Evolutionary conservation across 306 rosid genomes (phyloP), one percentile per base, ranked within the genome.

Genomic region (Casuarina equisetifolia): DNA sequence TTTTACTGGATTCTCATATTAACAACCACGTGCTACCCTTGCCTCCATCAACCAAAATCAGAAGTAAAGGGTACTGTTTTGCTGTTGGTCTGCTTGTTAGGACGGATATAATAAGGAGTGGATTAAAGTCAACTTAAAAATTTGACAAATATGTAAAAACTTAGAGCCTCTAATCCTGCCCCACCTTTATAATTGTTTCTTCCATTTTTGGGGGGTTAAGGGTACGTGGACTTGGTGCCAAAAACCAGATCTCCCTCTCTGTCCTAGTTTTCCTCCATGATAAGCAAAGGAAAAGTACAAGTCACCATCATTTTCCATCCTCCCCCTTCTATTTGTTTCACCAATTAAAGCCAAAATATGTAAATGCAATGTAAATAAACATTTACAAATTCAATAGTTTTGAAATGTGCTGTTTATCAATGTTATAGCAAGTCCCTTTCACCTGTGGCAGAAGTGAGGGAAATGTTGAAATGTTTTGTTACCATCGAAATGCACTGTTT

Each of bases 401-500:
- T 25, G 32, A 25, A 25, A 25, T 25, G 32, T 25, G 32, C 32
- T 25, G 32, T 25, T 25, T 25, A 25, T 25, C 32, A 25, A 25
- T 25, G 32, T 25, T 11, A 53, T n/a, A 53, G 19, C 25, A 53
- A 55, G 35, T 9, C 35, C 9, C 9, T 2, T 2, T 8, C 39
- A 57, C 36, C 36, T 20, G 11, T 57, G 63, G 39, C 63, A 19
- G 15, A 57, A 20, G 63, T 57, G 45, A 69, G 54, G 52, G 6
- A 16, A 35, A 50, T 64, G 63, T 66, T 74, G 25, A 74, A 75
- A 70, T 48, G 62, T 42, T 67, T 36, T 63, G 20, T 55, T 71
- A 61, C 36, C 42, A 32, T 70, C 68, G 16, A 42, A 53, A 49
- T 32, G 19, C 16, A 35, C 9, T 25, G 69, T 16, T 48, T 15